Evolutionary conservation across 306 rosid species (phyloP), one percentile per base, ranked within the genome.

Genomic region (Ormosia emarginata): DNA sequence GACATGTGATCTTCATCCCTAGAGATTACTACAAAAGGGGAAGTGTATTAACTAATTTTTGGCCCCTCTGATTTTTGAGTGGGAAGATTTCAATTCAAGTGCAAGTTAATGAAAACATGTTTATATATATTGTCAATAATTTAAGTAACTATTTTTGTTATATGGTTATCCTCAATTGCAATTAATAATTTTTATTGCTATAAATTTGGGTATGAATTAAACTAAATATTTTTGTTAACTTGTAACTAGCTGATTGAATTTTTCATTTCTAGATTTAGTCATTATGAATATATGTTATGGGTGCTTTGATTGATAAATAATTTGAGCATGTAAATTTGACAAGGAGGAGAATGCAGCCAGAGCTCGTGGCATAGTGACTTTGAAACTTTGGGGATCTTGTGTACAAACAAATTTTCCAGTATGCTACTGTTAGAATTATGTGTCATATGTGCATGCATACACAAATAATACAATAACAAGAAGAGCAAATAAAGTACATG

Each of bases 261-360:
- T 57, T 57, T 57, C 13, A 5, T 9, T 1, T 5, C 1, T 57
- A 14, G 29, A 30, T 70, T 70, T 30, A 36, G 29, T 70, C 39
- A 46, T 70, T 46, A 32, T 47, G 43, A 69, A 43, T 44, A 18
- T 32, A 24, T 66, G 5, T 40, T n/a, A 7, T 24, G n/a, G 33
- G 36, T 40, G 34, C 13, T 65, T 14, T 4, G 32, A 67, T n/a
- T 67, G 56, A 67, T 18, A 62, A 63, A 67, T 47, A 29, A 36
- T 10, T 53, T 71, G 77, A n/a, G 63, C 46, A 71, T 62, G 77
- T 53, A 53, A 50, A 72, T 72, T 52, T 72, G 66, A 72, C 49
- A 72, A 72, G 44, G 78, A 36, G 1, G 78, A 17, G 24, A 39
- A 53, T 53, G 78, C 78, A 53, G 78, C 78, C 10, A 52, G 77